Evolutionary conservation across 306 rosid genomes (phyloP), one percentile per base, ranked within the genome.

Genomic region (Cicer chorassanicum): DNA sequence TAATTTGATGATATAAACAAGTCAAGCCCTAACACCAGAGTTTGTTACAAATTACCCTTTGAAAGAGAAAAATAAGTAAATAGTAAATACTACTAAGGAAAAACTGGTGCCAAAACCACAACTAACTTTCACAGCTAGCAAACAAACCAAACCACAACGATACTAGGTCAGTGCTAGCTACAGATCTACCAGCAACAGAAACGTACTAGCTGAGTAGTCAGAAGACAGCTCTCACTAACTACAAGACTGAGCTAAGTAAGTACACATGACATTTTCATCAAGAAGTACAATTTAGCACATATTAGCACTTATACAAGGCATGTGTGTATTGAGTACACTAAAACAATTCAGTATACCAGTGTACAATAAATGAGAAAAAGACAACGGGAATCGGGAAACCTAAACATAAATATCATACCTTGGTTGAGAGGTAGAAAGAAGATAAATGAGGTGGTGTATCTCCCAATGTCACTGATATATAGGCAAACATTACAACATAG

Each of bases 401-500:
- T 50, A 21, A 51, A 70, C 48, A 72, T 60, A 42, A 68, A 75
- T 65, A 71, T 38, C 79, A 5, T 76, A 93, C 98, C 97, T 93
- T 93, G 71, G 98, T 91, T 1, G 98, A 88, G 78, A 93, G 82
- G 86, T 78, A 93, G 84, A 93, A 86, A 74, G 87, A 84, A 78
- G 92, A 88, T 36, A 83, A 80, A 53, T 49, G 84, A 82, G 82
- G 62, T 24, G 88, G 82, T 50, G 75, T 81, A 82, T 93, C 94
- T 80, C 98, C 98, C 91, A 93, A 81, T 61, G 97, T 88, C 78
- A 89, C 83, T 15, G 97, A 93, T 86, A 93, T 83, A 73, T 93
- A 93, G 69, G 89, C 91, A 82, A 93, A 93, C 98, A 93, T 93
- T 67, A 89, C 97, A 72, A 93, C 82, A 82, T 93, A 93, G 96